Evolutionary conservation across 768 basidiomycete species (phyloP).

Genomic region (Lactifluus echinatus): DNA sequence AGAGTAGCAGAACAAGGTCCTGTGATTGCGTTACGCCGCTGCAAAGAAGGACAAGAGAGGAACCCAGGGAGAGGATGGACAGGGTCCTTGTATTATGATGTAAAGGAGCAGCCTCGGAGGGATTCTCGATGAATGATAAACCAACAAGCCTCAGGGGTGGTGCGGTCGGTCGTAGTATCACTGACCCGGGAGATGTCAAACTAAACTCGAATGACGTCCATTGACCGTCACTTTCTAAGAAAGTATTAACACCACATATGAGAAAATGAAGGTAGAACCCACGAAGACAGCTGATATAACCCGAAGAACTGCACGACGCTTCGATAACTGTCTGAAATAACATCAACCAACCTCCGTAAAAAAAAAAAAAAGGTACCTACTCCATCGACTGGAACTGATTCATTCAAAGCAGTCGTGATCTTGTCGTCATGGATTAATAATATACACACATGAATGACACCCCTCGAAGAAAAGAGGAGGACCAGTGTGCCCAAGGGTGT

Average conservation of each 20-base stretch:
- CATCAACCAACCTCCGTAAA: not conserved
- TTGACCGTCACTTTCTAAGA: constrained; percentile 35
- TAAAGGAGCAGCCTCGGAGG: not conserved
- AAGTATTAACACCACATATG: not conserved
- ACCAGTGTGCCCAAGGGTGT: constrained; percentile 12
- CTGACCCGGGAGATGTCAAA: not conserved
- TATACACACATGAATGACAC: constrained; percentile 20
- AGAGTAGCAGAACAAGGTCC: constrained; percentile 49
- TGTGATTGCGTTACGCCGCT: constrained; percentile 30
- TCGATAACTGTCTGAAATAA: constrained; percentile 23
- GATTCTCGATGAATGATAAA: constrained; percentile 12
- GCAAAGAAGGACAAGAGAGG: constrained; percentile 52
- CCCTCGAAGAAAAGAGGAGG: constrained; percentile 14
- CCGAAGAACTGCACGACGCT: constrained; percentile 26
- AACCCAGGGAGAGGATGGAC: constrained; percentile 42
- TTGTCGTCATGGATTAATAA: constrained; percentile 3
- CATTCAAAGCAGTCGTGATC: not conserved
- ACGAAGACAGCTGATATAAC: constrained; percentile 28
- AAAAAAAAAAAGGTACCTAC: not conserved
- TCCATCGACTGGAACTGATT: constrained; percentile 1
- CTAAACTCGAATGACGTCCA: constrained; percentile 34
- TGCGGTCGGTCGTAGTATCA: not conserved
- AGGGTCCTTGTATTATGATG: constrained; percentile 19
- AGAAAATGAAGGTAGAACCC: constrained; percentile 2
- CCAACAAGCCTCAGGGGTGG: constrained; percentile 9